Conservation (phyloP, 352 stramenopile genomes). For the Phytopythium helicoides region DNA sequence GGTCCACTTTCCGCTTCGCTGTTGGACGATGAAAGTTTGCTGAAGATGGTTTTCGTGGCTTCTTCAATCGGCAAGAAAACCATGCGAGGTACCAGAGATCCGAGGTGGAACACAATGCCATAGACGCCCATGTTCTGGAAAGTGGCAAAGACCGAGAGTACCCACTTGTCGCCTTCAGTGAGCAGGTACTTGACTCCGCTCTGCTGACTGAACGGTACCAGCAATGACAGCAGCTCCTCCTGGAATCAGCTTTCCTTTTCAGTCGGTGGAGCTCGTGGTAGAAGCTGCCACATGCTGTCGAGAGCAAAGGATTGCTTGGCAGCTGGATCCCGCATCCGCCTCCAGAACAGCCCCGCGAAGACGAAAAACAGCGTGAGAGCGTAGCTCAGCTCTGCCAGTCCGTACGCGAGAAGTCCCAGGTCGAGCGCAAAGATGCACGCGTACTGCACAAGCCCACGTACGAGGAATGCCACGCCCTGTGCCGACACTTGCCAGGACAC, state of each 20-base stretch:
- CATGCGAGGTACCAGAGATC: constrained; percentile 93
- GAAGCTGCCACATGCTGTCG: constrained; percentile 44
- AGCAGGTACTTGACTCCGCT: constrained; percentile 96
- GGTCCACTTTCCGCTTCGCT: constrained; percentile 8
- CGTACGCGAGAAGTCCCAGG: constrained; percentile 68
- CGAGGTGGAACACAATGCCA: constrained; percentile 94
- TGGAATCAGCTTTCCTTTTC: constrained; percentile 36
- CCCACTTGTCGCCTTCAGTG: constrained; percentile 96
- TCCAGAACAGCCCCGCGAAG: constrained; percentile 55
- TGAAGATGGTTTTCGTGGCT: constrained; percentile 93
- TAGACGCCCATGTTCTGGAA: constrained; percentile 96
- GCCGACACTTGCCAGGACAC: constrained; percentile 84
- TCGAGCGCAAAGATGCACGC: constrained; percentile 60
- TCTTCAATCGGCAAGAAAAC: constrained; percentile 97
- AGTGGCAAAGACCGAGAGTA: constrained; percentile 88
- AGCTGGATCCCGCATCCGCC: constrained; percentile 25
- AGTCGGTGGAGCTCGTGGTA: constrained; percentile 23
- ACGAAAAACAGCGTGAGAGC: constrained; percentile 54
- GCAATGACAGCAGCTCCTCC: constrained; percentile 50
- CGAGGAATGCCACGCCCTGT: constrained; percentile 72
- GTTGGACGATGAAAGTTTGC: constrained; percentile 68
- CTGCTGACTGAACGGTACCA: constrained; percentile 86
- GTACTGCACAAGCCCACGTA: constrained; percentile 68
- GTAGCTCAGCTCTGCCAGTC: constrained; percentile 74
- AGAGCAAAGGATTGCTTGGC: constrained; percentile 35